Percentiles rank a stretch among this genome's conserved stretches.
phyloP scores from a whole-genome alignment of 495 filamentous ascomycete species.

The Poronia punctata region DNA sequence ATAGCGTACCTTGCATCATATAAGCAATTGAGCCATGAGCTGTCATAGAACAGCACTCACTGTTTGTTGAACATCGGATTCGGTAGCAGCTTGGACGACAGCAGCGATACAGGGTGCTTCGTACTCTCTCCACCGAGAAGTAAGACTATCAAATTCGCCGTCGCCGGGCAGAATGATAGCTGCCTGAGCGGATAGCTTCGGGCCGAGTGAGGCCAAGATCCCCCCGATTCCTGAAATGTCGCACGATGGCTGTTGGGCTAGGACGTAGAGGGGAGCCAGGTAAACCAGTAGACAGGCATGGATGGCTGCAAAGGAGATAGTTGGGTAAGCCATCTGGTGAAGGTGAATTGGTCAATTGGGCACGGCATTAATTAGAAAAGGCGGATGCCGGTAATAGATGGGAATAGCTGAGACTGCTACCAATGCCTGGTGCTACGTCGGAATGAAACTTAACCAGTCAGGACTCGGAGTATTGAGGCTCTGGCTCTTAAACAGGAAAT shows the following conservation, averaged over 20 bases:
- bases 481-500: no score
- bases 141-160: background rate
- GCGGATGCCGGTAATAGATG: no score
- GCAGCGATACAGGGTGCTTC: background rate
- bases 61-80: slow-evolving; percentile 3
- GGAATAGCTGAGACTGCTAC: no score
- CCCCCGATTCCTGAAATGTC: background rate
- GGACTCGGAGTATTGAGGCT: no score
- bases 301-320: background rate
- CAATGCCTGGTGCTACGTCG: no score
- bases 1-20: slow-evolving; percentile 5
- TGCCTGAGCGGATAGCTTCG: slow-evolving; percentile 1
- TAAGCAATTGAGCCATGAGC: background rate
- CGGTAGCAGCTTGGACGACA: slow-evolving; percentile 1
- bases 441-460: no score
- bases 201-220: slow-evolving; percentile 1
- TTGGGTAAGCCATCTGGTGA: no score
- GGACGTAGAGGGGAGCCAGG: background rate
- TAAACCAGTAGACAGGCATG: background rate
- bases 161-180: background rate
- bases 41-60: background rate
- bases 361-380: no score
- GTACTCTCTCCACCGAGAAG: slow-evolving; percentile 2
- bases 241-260: background rate
- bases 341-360: no score